Percentiles rank a stretch among this genome's conserved stretches.
These are phyloP conservation scores for Lenwebbia sp. DNA, from an alignment of 345 rosid genomes.

Conservation along the genomic window DNA sequence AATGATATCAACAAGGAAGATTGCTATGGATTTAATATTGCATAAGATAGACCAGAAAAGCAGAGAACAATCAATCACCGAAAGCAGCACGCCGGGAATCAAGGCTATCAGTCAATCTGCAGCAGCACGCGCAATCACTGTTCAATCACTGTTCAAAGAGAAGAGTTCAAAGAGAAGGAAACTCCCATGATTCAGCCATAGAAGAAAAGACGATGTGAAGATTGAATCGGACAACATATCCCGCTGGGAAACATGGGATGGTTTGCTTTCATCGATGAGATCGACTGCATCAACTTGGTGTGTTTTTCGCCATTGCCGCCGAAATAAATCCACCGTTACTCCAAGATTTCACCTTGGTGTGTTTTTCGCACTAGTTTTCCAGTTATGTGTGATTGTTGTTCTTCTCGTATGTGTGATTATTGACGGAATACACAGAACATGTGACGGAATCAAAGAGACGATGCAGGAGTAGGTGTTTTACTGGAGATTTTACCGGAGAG, in stretches of 20 bases:
- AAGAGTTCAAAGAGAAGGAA: neutral
- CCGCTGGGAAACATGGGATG: neutral
- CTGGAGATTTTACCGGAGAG: neutral
- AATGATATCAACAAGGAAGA: no score
- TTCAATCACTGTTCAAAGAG: no score
- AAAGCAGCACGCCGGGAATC: neutral
- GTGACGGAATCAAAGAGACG: neutral
- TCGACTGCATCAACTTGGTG: neutral
- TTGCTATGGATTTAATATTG: no score
- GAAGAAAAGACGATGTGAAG: neutral
- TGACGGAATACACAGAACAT: neutral
- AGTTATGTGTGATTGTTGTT: neutral
- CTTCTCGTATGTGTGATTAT: neutral
- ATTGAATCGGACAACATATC: neutral
- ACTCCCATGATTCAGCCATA: neutral
- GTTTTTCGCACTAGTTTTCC: neutral
- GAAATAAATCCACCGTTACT: neutral
- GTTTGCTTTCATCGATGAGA: neutral
- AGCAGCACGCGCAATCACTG: neutral
- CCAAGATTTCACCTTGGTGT: neutral
- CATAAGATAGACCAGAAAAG: neutral
- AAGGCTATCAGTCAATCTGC: neutral
- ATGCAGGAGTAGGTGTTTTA: neutral
- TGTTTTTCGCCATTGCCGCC: no score
- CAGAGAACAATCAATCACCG: neutral